Percentiles rank a stretch among this genome's conserved stretches.
Conservation (phyloP, 139 green algal genomes). For the Closterium sp. region DNA sequence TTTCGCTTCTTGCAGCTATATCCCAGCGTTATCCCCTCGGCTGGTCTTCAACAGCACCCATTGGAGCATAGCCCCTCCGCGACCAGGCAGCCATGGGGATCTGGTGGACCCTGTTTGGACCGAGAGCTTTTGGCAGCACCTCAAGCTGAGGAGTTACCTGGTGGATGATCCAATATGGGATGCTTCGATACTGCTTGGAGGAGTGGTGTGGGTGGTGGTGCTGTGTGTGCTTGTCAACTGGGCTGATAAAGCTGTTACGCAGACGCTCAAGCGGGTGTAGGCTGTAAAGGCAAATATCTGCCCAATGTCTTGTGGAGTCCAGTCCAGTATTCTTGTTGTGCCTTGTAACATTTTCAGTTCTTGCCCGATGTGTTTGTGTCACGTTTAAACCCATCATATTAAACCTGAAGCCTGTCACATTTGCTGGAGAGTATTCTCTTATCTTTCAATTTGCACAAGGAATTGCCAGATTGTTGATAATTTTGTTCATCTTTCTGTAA, state of each 20-base stretch:
- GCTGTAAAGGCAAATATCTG: background rate
- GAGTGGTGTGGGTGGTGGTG: background rate
- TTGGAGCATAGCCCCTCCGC: conserved; percentile 21
- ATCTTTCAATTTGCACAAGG: too few relatives aligned
- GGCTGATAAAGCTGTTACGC: background rate
- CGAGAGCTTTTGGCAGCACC: conserved; percentile 43
- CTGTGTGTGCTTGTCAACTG: background rate
- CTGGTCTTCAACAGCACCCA: conserved; percentile 4
- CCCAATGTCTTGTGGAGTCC: too few relatives aligned
- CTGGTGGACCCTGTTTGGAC: conserved; percentile 35
- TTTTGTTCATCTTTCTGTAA: background rate
- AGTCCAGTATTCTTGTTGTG: too few relatives aligned
- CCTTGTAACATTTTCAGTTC: too few relatives aligned
- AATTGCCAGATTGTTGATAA: background rate
- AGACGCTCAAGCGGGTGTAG: background rate
- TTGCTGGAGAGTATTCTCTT: too few relatives aligned
- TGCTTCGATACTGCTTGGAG: background rate
- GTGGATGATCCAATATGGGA: conserved; percentile 17
- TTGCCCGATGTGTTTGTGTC: too few relatives aligned
- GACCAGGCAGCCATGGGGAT: conserved; percentile 5
- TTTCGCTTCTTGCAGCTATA: conserved; percentile 14
- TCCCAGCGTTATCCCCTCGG: conserved; percentile 25
- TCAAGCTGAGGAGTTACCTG: conserved; percentile 21
- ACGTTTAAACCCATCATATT: too few relatives aligned
- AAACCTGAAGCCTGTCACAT: too few relatives aligned